Evolutionary conservation across 108 stramenopile species (phyloP).

Genomic region (Skeletonema tropicum): DNA sequence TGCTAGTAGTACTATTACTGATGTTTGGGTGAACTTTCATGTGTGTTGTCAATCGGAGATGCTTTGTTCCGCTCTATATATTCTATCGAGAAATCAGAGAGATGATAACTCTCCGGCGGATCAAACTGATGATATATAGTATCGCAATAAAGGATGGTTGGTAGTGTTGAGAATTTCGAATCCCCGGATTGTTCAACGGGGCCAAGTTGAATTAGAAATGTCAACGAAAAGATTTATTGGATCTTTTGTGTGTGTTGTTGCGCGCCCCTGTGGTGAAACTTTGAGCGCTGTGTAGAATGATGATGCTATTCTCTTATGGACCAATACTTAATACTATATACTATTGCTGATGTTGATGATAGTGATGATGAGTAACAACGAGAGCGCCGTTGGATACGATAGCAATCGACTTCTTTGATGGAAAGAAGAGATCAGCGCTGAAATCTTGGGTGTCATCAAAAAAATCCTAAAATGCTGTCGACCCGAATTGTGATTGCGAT

Average conservation of each 20-base stretch:
- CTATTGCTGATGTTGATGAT: too few species aligned
- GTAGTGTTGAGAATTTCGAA: neutral
- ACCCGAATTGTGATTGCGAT: neutral
- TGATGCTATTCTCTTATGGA: too few species aligned
- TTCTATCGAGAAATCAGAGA: too few species aligned
- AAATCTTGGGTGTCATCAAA: neutral
- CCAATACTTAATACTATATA: too few species aligned
- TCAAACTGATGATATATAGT: too few species aligned
- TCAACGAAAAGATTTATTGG: neutral
- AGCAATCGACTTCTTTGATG: neutral
- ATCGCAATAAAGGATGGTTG: too few species aligned
- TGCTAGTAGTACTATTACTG: neutral
- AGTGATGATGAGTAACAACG: neutral
- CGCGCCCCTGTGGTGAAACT: too few species aligned
- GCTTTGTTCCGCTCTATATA: neutral
- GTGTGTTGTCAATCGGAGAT: neutral
- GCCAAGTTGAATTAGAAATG: neutral
- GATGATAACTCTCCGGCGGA: too few species aligned
- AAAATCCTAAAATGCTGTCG: neutral
- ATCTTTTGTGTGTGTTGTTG: neutral
- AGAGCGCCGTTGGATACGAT: neutral
- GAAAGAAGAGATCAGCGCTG: neutral
- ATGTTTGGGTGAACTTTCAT: slow-evolving; percentile 1
- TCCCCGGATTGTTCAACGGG: slow-evolving; percentile 5
- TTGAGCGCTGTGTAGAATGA: neutral